Base-by-base conservation (phyloP, 768 basidiomycete species). In the Suillus discolor region DNA sequence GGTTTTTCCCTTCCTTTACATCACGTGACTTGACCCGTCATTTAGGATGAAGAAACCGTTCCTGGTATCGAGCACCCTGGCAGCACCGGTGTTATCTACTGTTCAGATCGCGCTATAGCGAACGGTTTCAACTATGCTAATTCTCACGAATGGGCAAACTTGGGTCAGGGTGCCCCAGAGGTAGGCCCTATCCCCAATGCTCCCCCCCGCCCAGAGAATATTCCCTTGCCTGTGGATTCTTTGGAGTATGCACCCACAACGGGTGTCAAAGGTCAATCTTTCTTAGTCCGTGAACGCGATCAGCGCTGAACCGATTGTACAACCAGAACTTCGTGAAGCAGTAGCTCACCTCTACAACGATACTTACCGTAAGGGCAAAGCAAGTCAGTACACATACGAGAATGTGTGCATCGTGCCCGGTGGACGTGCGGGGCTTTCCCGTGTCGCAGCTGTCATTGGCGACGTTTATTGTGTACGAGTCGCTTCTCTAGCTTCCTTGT, bases 331-430 rank as follows among this genome's bases (percentile, higher is more conserved):
- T 25, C 86, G 96, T 36, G 90, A 94, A 74, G 94, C 95, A 2
- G 96, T 98, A 38, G 96, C 96, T 13, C 80, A 91, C 67, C 76
- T 96, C 61, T 98, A 98, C 81, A 98, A 98, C 74, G 80, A 85
- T 60, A 92, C 90, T 2, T 97, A 97, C 75, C 87, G 96, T 41
- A 78, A 91, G 70, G 92, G 87, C 57, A 96, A 92, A 78, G 66
- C 76, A 9, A 94, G 91, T 69, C 84, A 96, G 70, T 98, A 97
- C 75, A 96, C 94, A 1, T 91, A 83, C 69, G 94, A 96, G 78
- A 98, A 98, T 72, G 90, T 94, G 15, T 95, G 93, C 72, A 97
- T 98, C 70, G 96, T 97, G 0, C 96, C 96, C 15, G 96, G 96
- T 53, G 96, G 96, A 18, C 89, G 94, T 63, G 84, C 96, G 3